Percentiles rank a stretch among this genome's conserved stretches.
phyloP scores from a whole-genome alignment of 2,329 filamentous ascomycete genomes.

The Beauveria sp. region DNA sequence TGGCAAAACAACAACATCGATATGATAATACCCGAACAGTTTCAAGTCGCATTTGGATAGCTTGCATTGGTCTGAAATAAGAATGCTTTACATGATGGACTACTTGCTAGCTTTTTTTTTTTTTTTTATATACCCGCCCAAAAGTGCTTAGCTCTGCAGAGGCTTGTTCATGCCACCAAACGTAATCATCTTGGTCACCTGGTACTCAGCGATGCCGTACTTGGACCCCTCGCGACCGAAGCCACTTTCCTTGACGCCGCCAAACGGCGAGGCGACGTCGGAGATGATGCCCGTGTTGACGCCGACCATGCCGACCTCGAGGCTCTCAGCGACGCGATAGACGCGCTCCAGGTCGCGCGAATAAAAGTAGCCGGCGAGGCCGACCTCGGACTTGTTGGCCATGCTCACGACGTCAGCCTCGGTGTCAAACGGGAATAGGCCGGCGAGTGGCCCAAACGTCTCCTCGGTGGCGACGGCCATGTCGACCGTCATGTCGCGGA shows the following conservation, averaged over 20 bases:
- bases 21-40: not conserved
- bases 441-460: constrained; percentile 92
- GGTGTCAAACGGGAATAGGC: constrained; percentile 78
- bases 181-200: constrained; percentile 59
- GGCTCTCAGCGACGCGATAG: constrained; percentile 54
- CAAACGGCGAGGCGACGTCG: constrained; percentile 56
- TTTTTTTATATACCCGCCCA: not conserved
- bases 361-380: constrained; percentile 92
- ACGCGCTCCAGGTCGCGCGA: constrained; percentile 54
- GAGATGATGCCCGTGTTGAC: constrained; percentile 68
- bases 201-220: constrained; percentile 71
- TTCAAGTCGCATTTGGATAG: not conserved
- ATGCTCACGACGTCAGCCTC: constrained; percentile 81
- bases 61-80: not conserved
- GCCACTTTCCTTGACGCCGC: constrained; percentile 75
- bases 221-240: constrained; percentile 73
- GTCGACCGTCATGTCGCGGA: constrained; percentile 75
- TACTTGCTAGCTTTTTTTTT: not conserved
- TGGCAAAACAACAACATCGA: not conserved
- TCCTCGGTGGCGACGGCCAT: constrained; percentile 85
- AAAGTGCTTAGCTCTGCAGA: constrained; percentile 34
- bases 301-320: constrained; percentile 84
- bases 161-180: constrained; percentile 48
- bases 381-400: constrained; percentile 77
- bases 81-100: not conserved